A percentile compares a stretch with the other conserved stretches of the same genome.
Evolutionary conservation across 495 filamentous ascomycete species (phyloP).

Genomic region (Talaromyces stipitatus): DNA sequence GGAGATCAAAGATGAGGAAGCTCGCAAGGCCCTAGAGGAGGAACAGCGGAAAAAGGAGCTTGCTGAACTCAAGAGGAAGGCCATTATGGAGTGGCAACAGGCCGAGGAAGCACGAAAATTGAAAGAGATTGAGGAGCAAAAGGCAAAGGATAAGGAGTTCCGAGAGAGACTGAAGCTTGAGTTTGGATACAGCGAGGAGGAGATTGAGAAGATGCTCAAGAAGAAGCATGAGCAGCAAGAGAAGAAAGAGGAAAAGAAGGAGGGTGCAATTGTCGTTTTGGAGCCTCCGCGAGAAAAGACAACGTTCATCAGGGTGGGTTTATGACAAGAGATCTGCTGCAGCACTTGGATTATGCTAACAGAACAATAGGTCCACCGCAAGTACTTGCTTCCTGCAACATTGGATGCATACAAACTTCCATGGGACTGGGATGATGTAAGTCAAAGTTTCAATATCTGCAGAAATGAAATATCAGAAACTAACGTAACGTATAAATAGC

Average conservation of each 20-base stretch:
- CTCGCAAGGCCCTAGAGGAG: conserved; percentile 21
- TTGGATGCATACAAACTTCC: conserved; percentile 38
- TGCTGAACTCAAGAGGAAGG: conserved; percentile 42
- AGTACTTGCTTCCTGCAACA: conserved; percentile 42
- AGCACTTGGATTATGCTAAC: conserved; percentile 10
- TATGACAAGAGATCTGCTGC: neutral
- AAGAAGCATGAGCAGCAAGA: conserved; percentile 51
- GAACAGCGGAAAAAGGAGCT: conserved; percentile 40
- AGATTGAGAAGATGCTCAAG: conserved; percentile 49
- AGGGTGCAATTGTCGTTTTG: conserved; percentile 42
- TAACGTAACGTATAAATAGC: conserved; percentile 9
- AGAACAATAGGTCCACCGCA: conserved; percentile 33
- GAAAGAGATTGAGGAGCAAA: conserved; percentile 19
- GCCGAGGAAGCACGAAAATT: conserved; percentile 38
- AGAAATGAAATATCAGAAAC: neutral
- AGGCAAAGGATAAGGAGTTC: conserved; percentile 42
- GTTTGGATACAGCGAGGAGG: conserved; percentile 34
- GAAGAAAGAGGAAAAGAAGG: conserved; percentile 37
- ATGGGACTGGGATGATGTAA: conserved; percentile 46
- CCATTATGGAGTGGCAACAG: conserved; percentile 49
- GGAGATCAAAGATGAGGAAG: conserved; percentile 23
- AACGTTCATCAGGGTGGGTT: conserved; percentile 44
- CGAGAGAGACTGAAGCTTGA: conserved; percentile 27
- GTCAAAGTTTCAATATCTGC: neutral
- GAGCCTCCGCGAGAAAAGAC: conserved; percentile 39